Conservation (phyloP, 2,329 filamentous ascomycete species). For the Colletotrichum viniferum region DNA sequence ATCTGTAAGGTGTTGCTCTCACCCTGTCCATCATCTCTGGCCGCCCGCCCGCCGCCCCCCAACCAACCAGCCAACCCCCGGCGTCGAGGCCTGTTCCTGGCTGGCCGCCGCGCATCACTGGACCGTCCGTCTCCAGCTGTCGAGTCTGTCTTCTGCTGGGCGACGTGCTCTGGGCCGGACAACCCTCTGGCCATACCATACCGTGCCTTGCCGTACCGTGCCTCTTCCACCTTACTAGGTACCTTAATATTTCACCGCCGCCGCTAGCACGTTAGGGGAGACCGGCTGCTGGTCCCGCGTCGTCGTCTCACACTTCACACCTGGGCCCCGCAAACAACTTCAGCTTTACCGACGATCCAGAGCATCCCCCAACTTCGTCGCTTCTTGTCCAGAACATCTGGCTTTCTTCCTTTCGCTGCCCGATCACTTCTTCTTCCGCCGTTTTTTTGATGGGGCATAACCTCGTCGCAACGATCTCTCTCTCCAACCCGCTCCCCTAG, state of each 20-base stretch:
- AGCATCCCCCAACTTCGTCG: conserved; percentile 2
- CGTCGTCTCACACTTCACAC: conserved; percentile 23
- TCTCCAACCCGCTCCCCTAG: conserved; percentile 2
- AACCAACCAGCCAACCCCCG: neutral
- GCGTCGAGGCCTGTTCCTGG: conserved; percentile 17
- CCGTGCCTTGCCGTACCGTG: neutral
- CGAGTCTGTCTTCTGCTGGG: neutral
- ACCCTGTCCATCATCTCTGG: neutral
- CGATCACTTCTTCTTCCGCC: neutral
- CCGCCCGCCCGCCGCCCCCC: neutral
- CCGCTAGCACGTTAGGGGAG: conserved; percentile 21
- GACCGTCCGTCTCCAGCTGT: conserved; percentile 20
- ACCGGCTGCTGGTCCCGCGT: conserved; percentile 22
- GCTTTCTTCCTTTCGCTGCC: conserved; percentile 12
- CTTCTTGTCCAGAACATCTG: conserved; percentile 6
- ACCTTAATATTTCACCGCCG: conserved; percentile 21
- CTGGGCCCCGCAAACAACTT: conserved; percentile 25
- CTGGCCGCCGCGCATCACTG: conserved; percentile 15
- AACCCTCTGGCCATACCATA: conserved; percentile 7
- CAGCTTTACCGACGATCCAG: conserved; percentile 23
- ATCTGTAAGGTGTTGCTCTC: neutral
- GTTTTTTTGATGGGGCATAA: conserved; percentile 11
- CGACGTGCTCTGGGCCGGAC: neutral
- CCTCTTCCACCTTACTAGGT: neutral
- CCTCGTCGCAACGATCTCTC: conserved; percentile 2